Conservation (phyloP, 371 early-diverging fungal genomes). For the Lichtheimia ramosa region DNA sequence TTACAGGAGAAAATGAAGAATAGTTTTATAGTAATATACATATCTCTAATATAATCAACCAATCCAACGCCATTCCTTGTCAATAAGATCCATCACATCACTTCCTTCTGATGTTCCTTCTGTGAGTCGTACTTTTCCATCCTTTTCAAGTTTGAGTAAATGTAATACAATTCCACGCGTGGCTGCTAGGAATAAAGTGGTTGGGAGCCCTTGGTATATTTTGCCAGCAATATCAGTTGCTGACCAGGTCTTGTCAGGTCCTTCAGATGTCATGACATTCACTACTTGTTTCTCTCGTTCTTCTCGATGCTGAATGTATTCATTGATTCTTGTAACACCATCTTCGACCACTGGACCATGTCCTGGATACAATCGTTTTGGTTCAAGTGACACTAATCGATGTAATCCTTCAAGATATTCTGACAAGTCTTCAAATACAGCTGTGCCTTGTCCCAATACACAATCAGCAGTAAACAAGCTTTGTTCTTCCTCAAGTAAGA, state of each 20-base stretch:
- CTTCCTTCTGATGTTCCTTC: conserved; percentile 1
- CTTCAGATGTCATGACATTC: conserved; percentile 36
- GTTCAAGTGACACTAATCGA: conserved; percentile 36
- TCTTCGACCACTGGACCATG: conserved; percentile 83
- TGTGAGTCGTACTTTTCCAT: conserved; percentile 41
- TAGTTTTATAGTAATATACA: neutral
- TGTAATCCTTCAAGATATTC: conserved; percentile 68
- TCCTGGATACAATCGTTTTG: conserved; percentile 59
- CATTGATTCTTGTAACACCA: conserved; percentile 54
- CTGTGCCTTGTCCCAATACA: conserved; percentile 82
- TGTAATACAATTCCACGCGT: conserved; percentile 66
- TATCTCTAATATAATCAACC: conserved; percentile 1
- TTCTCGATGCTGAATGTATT: conserved; percentile 77
- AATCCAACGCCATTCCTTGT: conserved; percentile 16
- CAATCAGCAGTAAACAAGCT: conserved; percentile 82
- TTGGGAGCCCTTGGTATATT: conserved; percentile 66
- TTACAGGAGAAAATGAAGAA: conserved; percentile 7
- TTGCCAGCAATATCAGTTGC: conserved; percentile 60
- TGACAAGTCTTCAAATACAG: conserved; percentile 76
- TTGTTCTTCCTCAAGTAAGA: conserved; percentile 72
- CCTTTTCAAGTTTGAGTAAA: conserved; percentile 66
- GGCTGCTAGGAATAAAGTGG: conserved; percentile 61
- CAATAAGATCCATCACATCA: conserved; percentile 5
- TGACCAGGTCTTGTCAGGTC: conserved; percentile 24
- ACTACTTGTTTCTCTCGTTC: conserved; percentile 78